phyloP scores from a whole-genome alignment of 352 stramenopile genomes.

The Globisporangium splendens region DNA sequence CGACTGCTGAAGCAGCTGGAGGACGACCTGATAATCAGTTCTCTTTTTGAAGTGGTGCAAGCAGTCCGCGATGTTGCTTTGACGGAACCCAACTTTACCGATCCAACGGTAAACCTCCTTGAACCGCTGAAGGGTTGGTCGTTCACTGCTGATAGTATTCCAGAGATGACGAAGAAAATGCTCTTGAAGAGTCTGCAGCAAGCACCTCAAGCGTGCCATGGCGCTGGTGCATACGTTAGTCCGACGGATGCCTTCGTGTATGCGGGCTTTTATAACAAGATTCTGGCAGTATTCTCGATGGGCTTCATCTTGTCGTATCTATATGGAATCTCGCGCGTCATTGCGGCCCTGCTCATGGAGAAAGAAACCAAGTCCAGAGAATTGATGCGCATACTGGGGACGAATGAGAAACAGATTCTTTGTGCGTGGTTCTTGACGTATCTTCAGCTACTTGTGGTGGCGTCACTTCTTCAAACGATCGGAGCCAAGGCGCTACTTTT shows the following conservation, averaged over 20 bases:
- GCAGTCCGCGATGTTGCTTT: not conserved
- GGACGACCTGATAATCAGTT: constrained; percentile 51
- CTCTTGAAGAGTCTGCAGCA: constrained; percentile 51
- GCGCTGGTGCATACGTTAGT: constrained; percentile 36
- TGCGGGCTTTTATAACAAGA: constrained; percentile 76
- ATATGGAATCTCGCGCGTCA: constrained; percentile 88
- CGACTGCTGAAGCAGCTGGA: constrained; percentile 44
- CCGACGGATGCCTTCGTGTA: constrained; percentile 54
- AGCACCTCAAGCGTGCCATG: constrained; percentile 59
- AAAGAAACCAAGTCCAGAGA: constrained; percentile 91
- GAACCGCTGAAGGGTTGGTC: constrained; percentile 14
- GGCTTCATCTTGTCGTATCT: constrained; percentile 92
- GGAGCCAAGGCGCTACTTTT: constrained; percentile 39
- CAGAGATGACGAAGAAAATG: constrained; percentile 21
- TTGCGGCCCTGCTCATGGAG: constrained; percentile 89
- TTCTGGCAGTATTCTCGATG: constrained; percentile 75
- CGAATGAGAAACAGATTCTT: constrained; percentile 54
- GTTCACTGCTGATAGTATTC: constrained; percentile 12
- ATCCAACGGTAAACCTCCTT: constrained; percentile 7
- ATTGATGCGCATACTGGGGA: constrained; percentile 90
- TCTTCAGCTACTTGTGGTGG: constrained; percentile 43
- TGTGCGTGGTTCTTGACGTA: constrained; percentile 80
- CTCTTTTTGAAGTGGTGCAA: constrained; percentile 20
- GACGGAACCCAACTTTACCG: not conserved
- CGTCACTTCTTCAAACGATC: constrained; percentile 44